Percentiles rank a stretch among this genome's conserved stretches.
Conservation (phyloP, 1,139 yeast species). For the Pichia sp. region DNA sequence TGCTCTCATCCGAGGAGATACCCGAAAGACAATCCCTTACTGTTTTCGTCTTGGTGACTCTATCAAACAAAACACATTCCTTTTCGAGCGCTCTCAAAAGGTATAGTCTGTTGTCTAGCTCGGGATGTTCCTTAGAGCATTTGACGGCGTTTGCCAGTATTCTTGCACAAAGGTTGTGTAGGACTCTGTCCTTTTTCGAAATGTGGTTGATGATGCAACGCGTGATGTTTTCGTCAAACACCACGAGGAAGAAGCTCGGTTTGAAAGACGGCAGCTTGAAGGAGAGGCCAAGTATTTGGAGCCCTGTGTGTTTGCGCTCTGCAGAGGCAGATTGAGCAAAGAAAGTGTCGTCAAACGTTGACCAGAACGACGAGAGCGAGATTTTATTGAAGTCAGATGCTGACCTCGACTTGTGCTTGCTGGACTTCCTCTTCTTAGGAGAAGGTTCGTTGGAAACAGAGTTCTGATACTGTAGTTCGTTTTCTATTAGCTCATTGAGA, state of each 20-base stretch:
- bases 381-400: constrained; percentile 14
- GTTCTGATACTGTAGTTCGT: constrained; percentile 3
- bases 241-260: constrained; percentile 20
- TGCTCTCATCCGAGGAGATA: constrained; percentile 7
- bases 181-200: constrained; percentile 58
- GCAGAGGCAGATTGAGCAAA: constrained; percentile 75
- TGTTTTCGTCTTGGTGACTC: constrained; percentile 70
- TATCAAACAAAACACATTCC: constrained; percentile 74
- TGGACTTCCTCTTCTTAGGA: constrained; percentile 34
- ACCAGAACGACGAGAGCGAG: constrained; percentile 72
- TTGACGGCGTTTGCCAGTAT: constrained; percentile 41
- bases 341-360: constrained; percentile 71
- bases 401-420: constrained; percentile 34
- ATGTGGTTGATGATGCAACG: constrained; percentile 77
- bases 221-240: constrained; percentile 69
- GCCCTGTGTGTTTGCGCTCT: constrained; percentile 86
- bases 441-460: constrained; percentile 20
- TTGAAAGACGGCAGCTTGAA: constrained; percentile 37
- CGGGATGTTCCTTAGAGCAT: not conserved
- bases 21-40: constrained; percentile 45
- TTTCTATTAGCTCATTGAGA: constrained; percentile 39
- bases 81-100: constrained; percentile 47
- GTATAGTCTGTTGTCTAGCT: constrained; percentile 34
- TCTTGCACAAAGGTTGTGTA: constrained; percentile 63
- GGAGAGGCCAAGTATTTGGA: constrained; percentile 61